Conservation (phyloP, 2,329 filamentous ascomycete genomes). For the Cladosporium austrohemisphaericum region DNA sequence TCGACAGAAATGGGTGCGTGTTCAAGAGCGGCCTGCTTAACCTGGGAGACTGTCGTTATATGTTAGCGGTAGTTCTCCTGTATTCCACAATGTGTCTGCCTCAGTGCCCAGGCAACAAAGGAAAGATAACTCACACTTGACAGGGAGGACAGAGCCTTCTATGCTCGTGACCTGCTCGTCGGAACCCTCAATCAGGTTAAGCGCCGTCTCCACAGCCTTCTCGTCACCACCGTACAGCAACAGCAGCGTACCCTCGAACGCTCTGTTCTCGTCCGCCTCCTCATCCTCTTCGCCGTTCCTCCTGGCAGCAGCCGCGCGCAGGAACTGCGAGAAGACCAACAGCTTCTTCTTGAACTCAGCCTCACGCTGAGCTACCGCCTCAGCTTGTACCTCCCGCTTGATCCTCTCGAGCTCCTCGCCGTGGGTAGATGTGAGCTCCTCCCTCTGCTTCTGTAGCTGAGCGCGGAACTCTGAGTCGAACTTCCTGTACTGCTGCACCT, state of each 20-base stretch:
- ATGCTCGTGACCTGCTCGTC: slow-evolving; percentile 65
- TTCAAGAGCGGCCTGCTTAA: slow-evolving; percentile 40
- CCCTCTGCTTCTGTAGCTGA: slow-evolving; percentile 56
- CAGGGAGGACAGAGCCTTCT: slow-evolving; percentile 59
- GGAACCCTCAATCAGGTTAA: slow-evolving; percentile 71
- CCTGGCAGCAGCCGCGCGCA: slow-evolving; percentile 71
- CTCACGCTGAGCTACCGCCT: slow-evolving; percentile 48
- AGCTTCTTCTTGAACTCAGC: slow-evolving; percentile 58
- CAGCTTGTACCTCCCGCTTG: slow-evolving; percentile 52
- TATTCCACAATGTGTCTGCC: background rate
- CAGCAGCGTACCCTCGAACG: slow-evolving; percentile 74
- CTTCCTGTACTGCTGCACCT: slow-evolving; percentile 70
- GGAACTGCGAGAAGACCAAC: slow-evolving; percentile 71
- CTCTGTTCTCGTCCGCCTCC: slow-evolving; percentile 71
- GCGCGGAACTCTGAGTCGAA: slow-evolving; percentile 68
- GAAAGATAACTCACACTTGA: slow-evolving; percentile 66
- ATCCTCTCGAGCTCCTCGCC: slow-evolving; percentile 55
- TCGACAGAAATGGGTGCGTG: slow-evolving; percentile 54
- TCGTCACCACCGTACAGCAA: slow-evolving; percentile 77
- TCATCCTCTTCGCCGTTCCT: slow-evolving; percentile 65
- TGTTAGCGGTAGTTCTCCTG: background rate
- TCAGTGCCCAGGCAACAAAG: background rate
- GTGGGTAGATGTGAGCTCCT: slow-evolving; percentile 52
- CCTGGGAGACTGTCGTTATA: slow-evolving; percentile 31
- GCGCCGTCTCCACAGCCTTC: slow-evolving; percentile 67